A percentile compares a stretch with the other conserved stretches of the same genome.
phyloP scores from a whole-genome alignment of 768 basidiomycete genomes.

The Chiua virens region DNA sequence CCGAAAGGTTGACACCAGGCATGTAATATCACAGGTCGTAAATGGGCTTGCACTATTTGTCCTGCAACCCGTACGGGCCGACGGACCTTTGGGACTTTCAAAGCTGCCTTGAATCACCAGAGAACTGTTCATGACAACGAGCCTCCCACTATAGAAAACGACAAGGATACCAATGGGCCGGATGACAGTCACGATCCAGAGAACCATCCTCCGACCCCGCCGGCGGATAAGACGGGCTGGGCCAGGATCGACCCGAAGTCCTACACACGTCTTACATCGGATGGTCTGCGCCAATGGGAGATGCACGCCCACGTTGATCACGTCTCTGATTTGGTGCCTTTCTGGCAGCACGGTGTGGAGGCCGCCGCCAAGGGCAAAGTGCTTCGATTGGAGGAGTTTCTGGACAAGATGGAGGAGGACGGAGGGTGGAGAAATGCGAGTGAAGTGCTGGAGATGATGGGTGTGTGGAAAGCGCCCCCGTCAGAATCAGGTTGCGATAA shows the following conservation, averaged over 20 bases:
- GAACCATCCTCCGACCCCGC: constrained; percentile 8
- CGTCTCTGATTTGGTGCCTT: constrained; percentile 49
- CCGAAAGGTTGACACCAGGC: constrained; percentile 1
- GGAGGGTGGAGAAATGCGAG: constrained; percentile 31
- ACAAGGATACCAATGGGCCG: neutral
- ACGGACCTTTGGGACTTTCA: constrained; percentile 23
- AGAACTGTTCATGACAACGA: constrained; percentile 19
- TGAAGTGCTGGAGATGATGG: constrained; percentile 31
- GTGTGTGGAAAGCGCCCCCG: constrained; percentile 17
- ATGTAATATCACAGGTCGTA: constrained; percentile 25
- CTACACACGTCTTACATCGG: constrained; percentile 28
- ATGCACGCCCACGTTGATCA: constrained; percentile 43
- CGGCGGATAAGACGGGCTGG: constrained; percentile 28
- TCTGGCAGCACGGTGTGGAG: constrained; percentile 51
- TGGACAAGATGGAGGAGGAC: constrained; percentile 39
- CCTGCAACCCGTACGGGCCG: constrained; percentile 19
- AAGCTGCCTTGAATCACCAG: constrained; percentile 35
- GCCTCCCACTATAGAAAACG: constrained; percentile 4
- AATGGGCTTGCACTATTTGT: constrained; percentile 37
- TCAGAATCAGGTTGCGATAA: constrained; percentile 5
- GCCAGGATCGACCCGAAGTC: constrained; percentile 21
- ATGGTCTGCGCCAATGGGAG: constrained; percentile 28
- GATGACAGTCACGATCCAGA: constrained; percentile 1
- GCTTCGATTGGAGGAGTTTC: constrained; percentile 45
- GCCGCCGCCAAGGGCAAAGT: constrained; percentile 48